Conservation (phyloP, 2,329 filamentous ascomycete genomes). For the Ilyonectria mors-panacis region DNA sequence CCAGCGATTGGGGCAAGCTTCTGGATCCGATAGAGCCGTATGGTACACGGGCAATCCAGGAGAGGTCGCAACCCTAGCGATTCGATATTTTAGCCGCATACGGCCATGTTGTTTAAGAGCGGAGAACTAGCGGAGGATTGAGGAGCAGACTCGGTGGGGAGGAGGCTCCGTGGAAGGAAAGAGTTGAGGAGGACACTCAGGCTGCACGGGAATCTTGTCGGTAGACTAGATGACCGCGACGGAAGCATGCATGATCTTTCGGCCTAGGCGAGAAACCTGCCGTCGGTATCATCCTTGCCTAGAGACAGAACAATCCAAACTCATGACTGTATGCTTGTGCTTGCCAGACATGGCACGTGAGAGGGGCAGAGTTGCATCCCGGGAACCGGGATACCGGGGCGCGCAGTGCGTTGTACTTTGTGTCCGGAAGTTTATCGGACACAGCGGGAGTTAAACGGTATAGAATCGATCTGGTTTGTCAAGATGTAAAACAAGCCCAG, state of each 20-base stretch:
- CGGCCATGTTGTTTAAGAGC: conserved; percentile 4
- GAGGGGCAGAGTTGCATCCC: background rate
- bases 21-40: conserved; percentile 7
- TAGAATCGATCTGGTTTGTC: background rate
- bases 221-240: conserved; percentile 1
- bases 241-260: conserved; percentile 14
- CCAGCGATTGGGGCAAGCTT: conserved; percentile 10
- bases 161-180: conserved; percentile 37
- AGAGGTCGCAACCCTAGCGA: background rate
- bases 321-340: conserved; percentile 6
- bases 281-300: conserved; percentile 13
- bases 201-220: conserved; percentile 4
- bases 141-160: conserved; percentile 47
- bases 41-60: background rate
- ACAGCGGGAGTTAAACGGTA: background rate
- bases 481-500: background rate
- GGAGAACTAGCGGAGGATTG: conserved; percentile 22
- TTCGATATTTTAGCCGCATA: background rate
- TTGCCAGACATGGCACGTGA: background rate
- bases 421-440: background rate
- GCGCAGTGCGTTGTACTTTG: background rate
- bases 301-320: conserved; percentile 27
- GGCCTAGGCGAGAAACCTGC: background rate
- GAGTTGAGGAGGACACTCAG: conserved; percentile 1
- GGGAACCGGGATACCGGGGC: background rate